Conservation (phyloP, 2,329 filamentous ascomycete species). For the Pezizomycotina sp. region DNA sequence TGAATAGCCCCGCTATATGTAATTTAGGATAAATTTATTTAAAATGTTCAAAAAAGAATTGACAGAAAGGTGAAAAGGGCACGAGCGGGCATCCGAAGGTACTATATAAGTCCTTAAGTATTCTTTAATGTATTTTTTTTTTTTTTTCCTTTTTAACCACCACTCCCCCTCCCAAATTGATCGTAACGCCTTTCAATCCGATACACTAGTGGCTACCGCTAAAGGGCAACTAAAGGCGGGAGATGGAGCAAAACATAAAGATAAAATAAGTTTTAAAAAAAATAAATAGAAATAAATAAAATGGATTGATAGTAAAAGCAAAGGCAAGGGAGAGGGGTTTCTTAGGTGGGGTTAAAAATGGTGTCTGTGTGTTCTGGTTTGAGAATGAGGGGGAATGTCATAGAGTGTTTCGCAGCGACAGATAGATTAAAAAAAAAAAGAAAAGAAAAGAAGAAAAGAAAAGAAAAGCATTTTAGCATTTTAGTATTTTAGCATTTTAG, state of each 20-base stretch:
- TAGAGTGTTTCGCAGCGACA: not conserved
- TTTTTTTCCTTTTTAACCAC: too few species aligned
- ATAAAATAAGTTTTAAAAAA: not conserved
- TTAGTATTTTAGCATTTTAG: not conserved
- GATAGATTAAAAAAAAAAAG: constrained; percentile 4
- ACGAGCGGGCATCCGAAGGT: not conserved
- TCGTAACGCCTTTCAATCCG: constrained; percentile 2
- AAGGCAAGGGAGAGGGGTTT: not conserved
- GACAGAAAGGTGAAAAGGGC: not conserved
- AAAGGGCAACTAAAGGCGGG: not conserved
- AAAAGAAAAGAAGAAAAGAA: constrained; percentile 14
- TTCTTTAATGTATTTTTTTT: constrained; percentile 6
- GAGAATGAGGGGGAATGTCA: not conserved
- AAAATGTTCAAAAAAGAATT: constrained; percentile 2
- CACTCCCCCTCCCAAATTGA: too few species aligned
- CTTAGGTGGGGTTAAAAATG: not conserved
- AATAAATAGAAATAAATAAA: too few species aligned
- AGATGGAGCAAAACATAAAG: constrained; percentile 2
- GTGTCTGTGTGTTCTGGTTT: not conserved
- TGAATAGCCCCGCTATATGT: too few species aligned
- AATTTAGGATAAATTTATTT: too few species aligned
- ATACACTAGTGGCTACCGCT: constrained; percentile 1
- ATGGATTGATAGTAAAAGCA: too few species aligned
- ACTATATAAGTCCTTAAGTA: not conserved
- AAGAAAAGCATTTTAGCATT: constrained; percentile 13